phyloP scores from a whole-genome alignment of 257 asterid genomes.

The Ligustrum vulgare region DNA sequence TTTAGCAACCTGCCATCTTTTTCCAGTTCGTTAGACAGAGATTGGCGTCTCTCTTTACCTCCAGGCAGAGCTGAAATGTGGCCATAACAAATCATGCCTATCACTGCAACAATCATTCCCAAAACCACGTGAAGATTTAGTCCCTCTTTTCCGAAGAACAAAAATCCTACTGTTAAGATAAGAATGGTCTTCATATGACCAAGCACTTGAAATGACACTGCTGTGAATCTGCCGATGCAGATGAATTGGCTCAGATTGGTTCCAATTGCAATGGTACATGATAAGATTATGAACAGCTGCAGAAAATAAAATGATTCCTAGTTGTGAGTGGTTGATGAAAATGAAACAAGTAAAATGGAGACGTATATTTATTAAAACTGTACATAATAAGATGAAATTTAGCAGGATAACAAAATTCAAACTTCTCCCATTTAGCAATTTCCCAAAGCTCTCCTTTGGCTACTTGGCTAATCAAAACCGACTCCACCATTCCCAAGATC shows the following conservation, averaged over 20 bases:
- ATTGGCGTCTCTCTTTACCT: conserved; percentile 51
- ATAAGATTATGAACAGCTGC: conserved; percentile 55
- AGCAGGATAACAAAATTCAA: background rate
- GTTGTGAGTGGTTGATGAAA: background rate
- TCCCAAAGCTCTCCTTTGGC: background rate
- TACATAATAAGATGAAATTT: background rate
- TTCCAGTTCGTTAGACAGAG: conserved; percentile 33
- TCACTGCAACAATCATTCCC: conserved; percentile 63
- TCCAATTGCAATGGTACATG: conserved; percentile 72
- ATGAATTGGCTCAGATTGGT: conserved; percentile 85
- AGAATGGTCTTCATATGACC: conserved; percentile 87
- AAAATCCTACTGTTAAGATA: conserved; percentile 65
- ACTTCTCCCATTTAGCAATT: background rate
- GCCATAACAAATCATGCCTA: conserved; percentile 80
- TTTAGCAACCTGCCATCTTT: conserved; percentile 42
- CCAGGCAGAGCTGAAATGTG: conserved; percentile 66
- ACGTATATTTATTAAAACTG: background rate
- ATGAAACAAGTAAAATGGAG: background rate
- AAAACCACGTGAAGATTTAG: conserved; percentile 59
- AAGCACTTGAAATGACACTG: conserved; percentile 79
- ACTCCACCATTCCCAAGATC: background rate
- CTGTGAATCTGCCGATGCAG: conserved; percentile 90
- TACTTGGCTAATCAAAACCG: background rate
- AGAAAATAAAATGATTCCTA: background rate
- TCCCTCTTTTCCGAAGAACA: conserved; percentile 78